phyloP scores from a whole-genome alignment of 352 stramenopile species.

The Plasmopara viticola region DNA sequence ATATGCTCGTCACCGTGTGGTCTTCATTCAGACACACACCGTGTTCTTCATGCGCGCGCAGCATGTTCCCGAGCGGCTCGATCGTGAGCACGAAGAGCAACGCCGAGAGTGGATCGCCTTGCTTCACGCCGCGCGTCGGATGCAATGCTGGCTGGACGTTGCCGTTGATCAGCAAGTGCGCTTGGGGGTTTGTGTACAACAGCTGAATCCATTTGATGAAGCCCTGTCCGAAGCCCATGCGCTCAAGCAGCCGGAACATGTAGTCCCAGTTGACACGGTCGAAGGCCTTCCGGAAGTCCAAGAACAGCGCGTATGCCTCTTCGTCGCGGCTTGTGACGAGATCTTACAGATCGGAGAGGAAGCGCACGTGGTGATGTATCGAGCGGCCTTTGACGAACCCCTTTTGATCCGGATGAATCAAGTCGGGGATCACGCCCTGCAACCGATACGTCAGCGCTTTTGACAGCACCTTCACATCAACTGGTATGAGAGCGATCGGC shows the following conservation, averaged over 20 bases:
- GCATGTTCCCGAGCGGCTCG: neutral
- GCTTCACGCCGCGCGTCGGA: neutral
- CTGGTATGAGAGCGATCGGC: neutral
- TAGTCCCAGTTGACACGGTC: neutral
- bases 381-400: neutral
- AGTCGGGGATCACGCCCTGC: neutral
- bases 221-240: neutral
- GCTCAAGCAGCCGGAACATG: neutral
- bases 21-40: neutral
- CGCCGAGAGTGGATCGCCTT: neutral
- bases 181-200: neutral
- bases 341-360: too few relatives aligned
- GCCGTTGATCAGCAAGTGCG: neutral
- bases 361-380: neutral
- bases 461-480: too few relatives aligned
- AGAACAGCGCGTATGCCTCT: too few relatives aligned
- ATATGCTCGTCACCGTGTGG: neutral
- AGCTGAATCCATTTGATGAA: neutral
- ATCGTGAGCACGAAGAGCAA: neutral
- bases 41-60: neutral
- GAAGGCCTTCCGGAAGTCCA: neutral
- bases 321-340: too few relatives aligned
- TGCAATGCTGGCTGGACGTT: neutral
- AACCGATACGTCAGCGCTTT: too few relatives aligned
- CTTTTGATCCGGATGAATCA: neutral